phyloP scores from a whole-genome alignment of 2,329 filamentous ascomycete species.

The Gliomastix tumulicola region DNA sequence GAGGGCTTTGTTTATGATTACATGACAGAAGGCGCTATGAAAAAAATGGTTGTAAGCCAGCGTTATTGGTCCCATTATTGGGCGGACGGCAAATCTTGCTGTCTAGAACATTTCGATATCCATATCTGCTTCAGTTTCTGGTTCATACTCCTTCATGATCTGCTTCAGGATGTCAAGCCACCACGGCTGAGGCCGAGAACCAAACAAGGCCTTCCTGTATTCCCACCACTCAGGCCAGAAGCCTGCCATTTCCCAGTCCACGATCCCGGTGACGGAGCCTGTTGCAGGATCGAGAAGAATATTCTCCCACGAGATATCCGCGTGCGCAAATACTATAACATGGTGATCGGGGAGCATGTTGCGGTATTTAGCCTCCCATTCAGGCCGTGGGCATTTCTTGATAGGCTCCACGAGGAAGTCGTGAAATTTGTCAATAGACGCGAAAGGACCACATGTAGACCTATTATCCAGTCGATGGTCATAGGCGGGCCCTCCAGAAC shows the following conservation, averaged over 20 bases:
- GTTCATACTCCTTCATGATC: constrained; percentile 6
- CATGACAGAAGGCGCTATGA: too few relatives aligned
- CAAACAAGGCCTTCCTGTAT: constrained; percentile 11
- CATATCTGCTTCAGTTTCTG: constrained; percentile 8
- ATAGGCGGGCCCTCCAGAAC: constrained; percentile 7
- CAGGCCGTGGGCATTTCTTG: constrained; percentile 6
- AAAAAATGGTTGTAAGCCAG: too few relatives aligned
- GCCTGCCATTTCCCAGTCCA: constrained; percentile 45
- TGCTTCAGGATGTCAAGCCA: constrained; percentile 7
- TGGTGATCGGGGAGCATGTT: constrained; percentile 3
- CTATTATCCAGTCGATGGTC: constrained; percentile 6
- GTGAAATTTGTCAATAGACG: constrained; percentile 7
- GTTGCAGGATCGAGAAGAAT: constrained; percentile 23
- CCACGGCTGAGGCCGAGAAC: constrained; percentile 7
- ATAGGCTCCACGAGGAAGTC: constrained; percentile 8
- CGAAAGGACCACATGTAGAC: constrained; percentile 6
- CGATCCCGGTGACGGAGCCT: constrained; percentile 38
- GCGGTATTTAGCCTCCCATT: constrained; percentile 7
- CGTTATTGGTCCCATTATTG: too few relatives aligned
- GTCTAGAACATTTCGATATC: constrained; percentile 9
- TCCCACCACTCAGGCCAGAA: constrained; percentile 14
- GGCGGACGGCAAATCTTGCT: too few relatives aligned
- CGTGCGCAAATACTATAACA: constrained; percentile 16
- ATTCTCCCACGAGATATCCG: constrained; percentile 22
- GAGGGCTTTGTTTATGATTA: too few relatives aligned